Percentiles rank a stretch among this genome's conserved stretches.
phyloP scores from a whole-genome alignment of 352 stramenopile genomes.

The Globisporangium irregulare region DNA sequence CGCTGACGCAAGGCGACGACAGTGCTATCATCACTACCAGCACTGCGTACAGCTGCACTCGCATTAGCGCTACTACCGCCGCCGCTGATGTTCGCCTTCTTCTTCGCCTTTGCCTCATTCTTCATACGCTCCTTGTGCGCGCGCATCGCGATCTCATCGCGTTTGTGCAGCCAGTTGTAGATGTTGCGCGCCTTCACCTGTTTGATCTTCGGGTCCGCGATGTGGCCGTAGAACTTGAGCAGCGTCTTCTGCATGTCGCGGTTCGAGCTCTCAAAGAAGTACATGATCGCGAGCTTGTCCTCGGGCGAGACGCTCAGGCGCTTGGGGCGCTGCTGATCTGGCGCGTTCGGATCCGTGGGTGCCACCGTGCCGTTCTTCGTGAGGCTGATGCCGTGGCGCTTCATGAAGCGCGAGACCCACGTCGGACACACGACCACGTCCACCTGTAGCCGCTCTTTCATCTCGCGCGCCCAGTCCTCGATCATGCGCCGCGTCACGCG shows the following conservation, averaged over 20 bases:
- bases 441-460: constrained; percentile 3
- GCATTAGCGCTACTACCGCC: not conserved
- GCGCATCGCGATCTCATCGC: constrained; percentile 10
- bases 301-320: constrained; percentile 4
- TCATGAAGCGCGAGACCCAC: constrained; percentile 18
- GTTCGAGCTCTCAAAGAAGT: constrained; percentile 12
- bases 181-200: constrained; percentile 14
- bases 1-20: not conserved
- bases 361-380: constrained; percentile 7
- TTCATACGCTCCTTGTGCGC: constrained; percentile 5
- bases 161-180: constrained; percentile 14
- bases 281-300: constrained; percentile 16
- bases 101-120: not conserved
- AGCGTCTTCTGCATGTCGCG: constrained; percentile 18
- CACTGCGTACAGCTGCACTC: not conserved
- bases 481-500: constrained; percentile 10
- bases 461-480: constrained; percentile 12
- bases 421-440: constrained; percentile 9
- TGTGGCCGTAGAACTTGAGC: constrained; percentile 14
- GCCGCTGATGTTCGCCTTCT: not conserved
- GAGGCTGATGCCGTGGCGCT: constrained; percentile 8
- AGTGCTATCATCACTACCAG: not conserved
- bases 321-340: constrained; percentile 8
- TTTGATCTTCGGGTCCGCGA: constrained; percentile 11
- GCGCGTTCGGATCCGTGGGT: constrained; percentile 6